Evolutionary conservation across 2,329 filamentous ascomycete genomes (phyloP).

Genomic region (Coniochaeta sp.): DNA sequence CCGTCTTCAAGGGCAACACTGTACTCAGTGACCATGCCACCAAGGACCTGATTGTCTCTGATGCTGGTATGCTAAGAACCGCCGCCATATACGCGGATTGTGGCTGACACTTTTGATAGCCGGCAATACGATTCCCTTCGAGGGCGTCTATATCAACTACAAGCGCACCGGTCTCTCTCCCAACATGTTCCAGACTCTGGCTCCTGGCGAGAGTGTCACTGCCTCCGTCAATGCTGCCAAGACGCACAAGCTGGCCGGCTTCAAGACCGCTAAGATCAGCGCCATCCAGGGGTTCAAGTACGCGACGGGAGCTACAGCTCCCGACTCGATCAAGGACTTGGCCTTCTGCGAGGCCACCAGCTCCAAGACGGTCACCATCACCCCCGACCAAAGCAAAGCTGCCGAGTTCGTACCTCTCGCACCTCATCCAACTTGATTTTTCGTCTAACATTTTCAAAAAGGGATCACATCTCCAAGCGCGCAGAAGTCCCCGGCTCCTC

Average conservation of each 20-base stretch:
- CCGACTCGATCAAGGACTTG: constrained; percentile 2
- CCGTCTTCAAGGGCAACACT: constrained; percentile 11
- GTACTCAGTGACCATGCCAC: constrained; percentile 10
- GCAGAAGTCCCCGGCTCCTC: neutral
- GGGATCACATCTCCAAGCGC: constrained; percentile 7
- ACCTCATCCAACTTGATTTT: neutral
- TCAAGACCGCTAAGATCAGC: constrained; percentile 5
- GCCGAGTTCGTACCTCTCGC: constrained; percentile 1
- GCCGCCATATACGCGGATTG: neutral
- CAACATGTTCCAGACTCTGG: constrained; percentile 7
- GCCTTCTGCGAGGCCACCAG: constrained; percentile 6
- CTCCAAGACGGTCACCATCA: constrained; percentile 5
- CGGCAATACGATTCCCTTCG: constrained; percentile 8
- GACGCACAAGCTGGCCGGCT: constrained; percentile 6
- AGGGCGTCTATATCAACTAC: constrained; percentile 9
- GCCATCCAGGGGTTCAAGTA: constrained; percentile 9
- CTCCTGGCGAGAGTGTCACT: constrained; percentile 7
- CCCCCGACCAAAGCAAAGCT: constrained; percentile 6
- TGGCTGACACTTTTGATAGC: neutral
- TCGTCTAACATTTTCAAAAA: neutral
- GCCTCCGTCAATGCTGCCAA: constrained; percentile 8
- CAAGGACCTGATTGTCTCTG: constrained; percentile 8
- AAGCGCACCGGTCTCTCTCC: constrained; percentile 6
- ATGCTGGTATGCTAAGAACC: constrained; percentile 1
- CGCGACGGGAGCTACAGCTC: constrained; percentile 2